Evolutionary conservation across 2,329 filamentous ascomycete species (phyloP).

Genomic region (Paradendryphiella salina): DNA sequence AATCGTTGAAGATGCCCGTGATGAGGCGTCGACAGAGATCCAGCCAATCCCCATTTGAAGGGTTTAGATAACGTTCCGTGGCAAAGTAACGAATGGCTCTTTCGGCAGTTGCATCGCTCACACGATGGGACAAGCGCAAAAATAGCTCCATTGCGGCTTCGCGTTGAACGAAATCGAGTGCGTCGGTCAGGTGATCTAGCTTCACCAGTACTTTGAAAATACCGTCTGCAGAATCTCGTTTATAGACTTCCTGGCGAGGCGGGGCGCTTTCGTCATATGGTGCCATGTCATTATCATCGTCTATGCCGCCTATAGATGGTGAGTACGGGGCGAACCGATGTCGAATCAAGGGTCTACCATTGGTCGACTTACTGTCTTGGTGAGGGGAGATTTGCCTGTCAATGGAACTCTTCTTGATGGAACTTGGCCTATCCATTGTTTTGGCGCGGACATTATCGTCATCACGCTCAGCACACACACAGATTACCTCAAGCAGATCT

Average conservation of each 20-base stretch:
- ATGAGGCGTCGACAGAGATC: constrained; percentile 64
- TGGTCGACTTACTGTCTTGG: constrained; percentile 15
- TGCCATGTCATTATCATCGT: constrained; percentile 20
- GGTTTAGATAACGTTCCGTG: constrained; percentile 71
- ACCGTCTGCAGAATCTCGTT: constrained; percentile 26
- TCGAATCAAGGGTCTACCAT: constrained; percentile 6
- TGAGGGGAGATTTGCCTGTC: constrained; percentile 9
- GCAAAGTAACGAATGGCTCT: constrained; percentile 69
- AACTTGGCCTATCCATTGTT: constrained; percentile 42
- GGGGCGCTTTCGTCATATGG: constrained; percentile 18
- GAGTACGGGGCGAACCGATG: constrained; percentile 1
- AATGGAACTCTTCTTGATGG: constrained; percentile 48
- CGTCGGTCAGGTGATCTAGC: constrained; percentile 35
- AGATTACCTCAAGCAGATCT: constrained; percentile 62
- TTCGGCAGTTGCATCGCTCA: constrained; percentile 67
- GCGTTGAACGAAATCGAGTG: constrained; percentile 62
- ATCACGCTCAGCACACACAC: constrained; percentile 54
- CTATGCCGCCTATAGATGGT: constrained; percentile 10
- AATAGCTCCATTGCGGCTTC: constrained; percentile 71
- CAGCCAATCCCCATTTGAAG: constrained; percentile 70
- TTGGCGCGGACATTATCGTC: constrained; percentile 29
- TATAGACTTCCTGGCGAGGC: constrained; percentile 10
- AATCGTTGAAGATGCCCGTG: constrained; percentile 66
- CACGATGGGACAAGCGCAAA: constrained; percentile 61
- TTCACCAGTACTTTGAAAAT: constrained; percentile 36